Evolutionary conservation across 1,284 basidiomycete genomes (phyloP).

Genomic region (Apiotrichum akiyoshidainum): DNA sequence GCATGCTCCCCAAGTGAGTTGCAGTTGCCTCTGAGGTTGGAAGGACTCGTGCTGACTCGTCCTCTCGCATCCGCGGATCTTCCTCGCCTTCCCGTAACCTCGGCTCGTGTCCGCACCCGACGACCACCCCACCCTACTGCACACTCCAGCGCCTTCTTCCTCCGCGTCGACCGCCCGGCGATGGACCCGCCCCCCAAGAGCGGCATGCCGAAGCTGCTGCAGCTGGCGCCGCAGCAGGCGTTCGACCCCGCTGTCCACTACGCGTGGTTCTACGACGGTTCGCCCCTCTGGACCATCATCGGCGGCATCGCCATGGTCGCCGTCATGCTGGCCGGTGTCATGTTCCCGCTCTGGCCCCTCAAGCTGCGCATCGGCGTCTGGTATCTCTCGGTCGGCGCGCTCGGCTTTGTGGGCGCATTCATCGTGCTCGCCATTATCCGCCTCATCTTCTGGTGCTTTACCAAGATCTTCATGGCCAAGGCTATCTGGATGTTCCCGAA

Average conservation of each 20-base stretch:
- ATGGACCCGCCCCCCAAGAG: constrained; percentile 57
- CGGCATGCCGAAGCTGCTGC: constrained; percentile 72
- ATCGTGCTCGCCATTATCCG: constrained; percentile 88
- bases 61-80: background rate
- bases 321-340: constrained; percentile 92
- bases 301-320: constrained; percentile 88
- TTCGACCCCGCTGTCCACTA: constrained; percentile 75
- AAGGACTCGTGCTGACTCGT: background rate
- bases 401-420: constrained; percentile 86
- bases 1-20: constrained; percentile 62
- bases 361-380: constrained; percentile 92
- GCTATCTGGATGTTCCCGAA: constrained; percentile 99
- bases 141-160: constrained; percentile 67
- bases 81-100: background rate
- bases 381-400: constrained; percentile 85
- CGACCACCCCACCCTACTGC: background rate
- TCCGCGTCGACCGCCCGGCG: constrained; percentile 73
- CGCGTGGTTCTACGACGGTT: constrained; percentile 96
- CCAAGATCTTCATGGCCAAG: constrained; percentile 77
- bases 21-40: background rate
- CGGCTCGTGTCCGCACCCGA: no score
- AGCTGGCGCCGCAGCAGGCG: constrained; percentile 73
- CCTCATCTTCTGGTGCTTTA: constrained; percentile 90
- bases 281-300: constrained; percentile 88
- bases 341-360: constrained; percentile 98